Conservation (phyloP, 352 stramenopile species). For the Phytophthora podocarpi region DNA sequence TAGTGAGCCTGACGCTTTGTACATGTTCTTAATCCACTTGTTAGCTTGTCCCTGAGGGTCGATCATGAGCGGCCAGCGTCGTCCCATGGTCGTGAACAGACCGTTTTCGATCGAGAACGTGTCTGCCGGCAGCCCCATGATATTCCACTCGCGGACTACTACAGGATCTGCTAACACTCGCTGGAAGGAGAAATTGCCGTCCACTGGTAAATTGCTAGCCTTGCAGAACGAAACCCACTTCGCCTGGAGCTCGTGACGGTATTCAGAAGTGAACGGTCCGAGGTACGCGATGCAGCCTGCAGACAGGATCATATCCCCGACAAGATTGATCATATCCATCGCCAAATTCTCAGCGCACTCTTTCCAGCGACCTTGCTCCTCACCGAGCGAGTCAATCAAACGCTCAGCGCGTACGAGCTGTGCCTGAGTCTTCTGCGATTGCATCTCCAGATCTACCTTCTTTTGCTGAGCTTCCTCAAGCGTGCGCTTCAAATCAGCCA, state of each 20-base stretch:
- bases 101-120: slow-evolving; percentile 95
- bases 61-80: slow-evolving; percentile 94
- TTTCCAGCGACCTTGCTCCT: slow-evolving; percentile 92
- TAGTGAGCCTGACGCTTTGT: slow-evolving; percentile 70
- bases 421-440: slow-evolving; percentile 86
- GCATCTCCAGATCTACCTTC: slow-evolving; percentile 91
- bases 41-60: slow-evolving; percentile 94
- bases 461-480: slow-evolving; percentile 91
- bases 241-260: slow-evolving; percentile 77
- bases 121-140: slow-evolving; percentile 92
- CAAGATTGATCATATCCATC: slow-evolving; percentile 90
- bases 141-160: slow-evolving; percentile 92
- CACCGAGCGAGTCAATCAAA: slow-evolving; percentile 90
- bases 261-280: slow-evolving; percentile 91
- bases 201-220: slow-evolving; percentile 80
- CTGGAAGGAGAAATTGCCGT: slow-evolving; percentile 86
- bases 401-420: slow-evolving; percentile 91
- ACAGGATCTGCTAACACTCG: slow-evolving; percentile 85
- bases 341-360: slow-evolving; percentile 76
- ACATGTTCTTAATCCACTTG: slow-evolving; percentile 95
- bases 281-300: slow-evolving; percentile 94
- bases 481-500: slow-evolving; percentile 89
- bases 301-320: slow-evolving; percentile 93
- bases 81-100: slow-evolving; percentile 90
- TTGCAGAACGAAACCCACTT: slow-evolving; percentile 89